A percentile compares a stretch with the other conserved stretches of the same genome.
These are phyloP conservation scores for Pseudogymnoascus sp. DNA, from an alignment of 2,329 filamentous ascomycete species.

Conservation along the genomic window DNA sequence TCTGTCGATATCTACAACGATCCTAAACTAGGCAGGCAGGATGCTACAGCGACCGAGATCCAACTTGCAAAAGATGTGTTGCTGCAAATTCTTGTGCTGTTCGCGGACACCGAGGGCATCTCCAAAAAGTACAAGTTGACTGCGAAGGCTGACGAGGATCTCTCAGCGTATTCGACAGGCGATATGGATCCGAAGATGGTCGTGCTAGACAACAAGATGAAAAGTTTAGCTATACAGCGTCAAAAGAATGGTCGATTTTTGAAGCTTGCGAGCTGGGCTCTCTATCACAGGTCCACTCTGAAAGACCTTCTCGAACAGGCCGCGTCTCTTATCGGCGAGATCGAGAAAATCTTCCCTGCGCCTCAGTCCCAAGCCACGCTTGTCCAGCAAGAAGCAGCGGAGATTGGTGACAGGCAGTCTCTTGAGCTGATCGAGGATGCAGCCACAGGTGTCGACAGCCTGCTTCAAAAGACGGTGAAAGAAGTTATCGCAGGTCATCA, in stretches of 20 bases:
- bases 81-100: slow-evolving; percentile 17
- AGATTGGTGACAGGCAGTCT: no score
- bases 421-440: no score
- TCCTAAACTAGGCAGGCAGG: slow-evolving; percentile 11
- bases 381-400: no score
- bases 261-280: slow-evolving; percentile 16
- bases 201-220: slow-evolving; percentile 16
- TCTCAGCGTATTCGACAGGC: slow-evolving; percentile 12
- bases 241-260: slow-evolving; percentile 16
- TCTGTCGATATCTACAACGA: slow-evolving; percentile 27
- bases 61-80: slow-evolving; percentile 16
- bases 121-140: slow-evolving; percentile 15
- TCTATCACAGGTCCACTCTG: slow-evolving; percentile 15
- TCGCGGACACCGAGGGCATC: slow-evolving; percentile 17
- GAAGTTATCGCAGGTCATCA: no score
- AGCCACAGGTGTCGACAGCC: no score
- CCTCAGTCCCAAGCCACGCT: no score
- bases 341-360: no score
- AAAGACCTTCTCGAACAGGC: slow-evolving; percentile 10
- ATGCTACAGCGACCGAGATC: slow-evolving; percentile 14
- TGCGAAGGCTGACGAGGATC: slow-evolving; percentile 16
- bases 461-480: no score
- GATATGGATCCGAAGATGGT: slow-evolving; percentile 14
- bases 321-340: no score
- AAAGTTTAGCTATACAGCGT: slow-evolving; percentile 12